Evolutionary conservation across 1,284 basidiomycete species (phyloP), one percentile per base, ranked within the genome.

Genomic region (Malassezia japonica): DNA sequence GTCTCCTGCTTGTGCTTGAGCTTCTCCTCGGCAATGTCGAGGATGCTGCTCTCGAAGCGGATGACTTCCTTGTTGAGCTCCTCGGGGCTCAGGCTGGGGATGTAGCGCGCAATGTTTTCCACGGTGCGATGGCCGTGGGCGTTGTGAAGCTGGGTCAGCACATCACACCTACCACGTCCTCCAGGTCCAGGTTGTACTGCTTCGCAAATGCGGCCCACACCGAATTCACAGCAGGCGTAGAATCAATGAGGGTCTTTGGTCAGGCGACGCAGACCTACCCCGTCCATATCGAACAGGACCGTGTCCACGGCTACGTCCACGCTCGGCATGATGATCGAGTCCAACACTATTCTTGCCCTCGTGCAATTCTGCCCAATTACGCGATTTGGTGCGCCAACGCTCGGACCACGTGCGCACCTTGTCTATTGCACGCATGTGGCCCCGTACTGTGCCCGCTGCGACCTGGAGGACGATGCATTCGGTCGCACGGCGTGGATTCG

Each of bases 281-380:
- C 70, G 41, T 72, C 70, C 70, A 72, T 72, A 46, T 72, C 70
- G 38, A 72, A 72, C n/a, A 72, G 59, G 60, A 66, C 58, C 18
- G 62, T 62, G 25, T 66, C 64, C 23, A 64, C 61, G 33, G 60
- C 62, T 6, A 66, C 23, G 13, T 48, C 38, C 7, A 23, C 33
- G 5, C 12, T 16, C 2, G 34, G 25, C 51, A 54, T 54, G 15
- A 2, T 18, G 51, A 23, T 16, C 18, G 15, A 7, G 18, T n/a
- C n/a, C n/a, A 23, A 8, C 29, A 13, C 21, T 23, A 20, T 13
- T 6, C 31, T n/a, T n/a, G n/a, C n/a, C n/a, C n/a, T 33, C 6
- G 10, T 4, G 32, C 3, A 45, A 45, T 21, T 21, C 29, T 8
- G 29, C 9, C 20, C 46, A n/a, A 48, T 31, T 42, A 24, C 40